phyloP scores from a whole-genome alignment of 225 moss, liverwort and hornwort species.

The Sphagnum tenellum region DNA sequence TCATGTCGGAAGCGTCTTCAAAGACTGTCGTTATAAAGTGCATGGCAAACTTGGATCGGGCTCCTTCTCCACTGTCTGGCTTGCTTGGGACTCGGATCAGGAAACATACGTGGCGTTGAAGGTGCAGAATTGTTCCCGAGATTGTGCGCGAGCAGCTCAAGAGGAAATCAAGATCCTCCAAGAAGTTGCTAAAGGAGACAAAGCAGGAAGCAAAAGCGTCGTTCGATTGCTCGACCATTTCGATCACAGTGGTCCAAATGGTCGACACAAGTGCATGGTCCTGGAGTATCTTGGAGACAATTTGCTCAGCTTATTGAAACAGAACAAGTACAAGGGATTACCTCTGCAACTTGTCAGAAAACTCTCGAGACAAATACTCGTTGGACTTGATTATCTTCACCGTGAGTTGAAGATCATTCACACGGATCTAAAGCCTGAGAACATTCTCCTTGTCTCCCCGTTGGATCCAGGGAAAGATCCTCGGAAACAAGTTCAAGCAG shows the following conservation, averaged over 20 bases:
- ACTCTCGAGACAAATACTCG: conserved; percentile 49
- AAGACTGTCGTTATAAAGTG: conserved; percentile 22
- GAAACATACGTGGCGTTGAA: conserved; percentile 27
- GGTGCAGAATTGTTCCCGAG: conserved; percentile 33
- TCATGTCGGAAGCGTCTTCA: conserved; percentile 14
- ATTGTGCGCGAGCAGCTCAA: conserved; percentile 22
- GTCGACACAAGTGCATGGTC: conserved; percentile 62
- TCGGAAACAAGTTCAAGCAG: neutral
- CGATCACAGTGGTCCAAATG: conserved; percentile 20
- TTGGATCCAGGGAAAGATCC: conserved; percentile 20
- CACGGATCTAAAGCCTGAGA: conserved; percentile 69
- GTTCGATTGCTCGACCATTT: conserved; percentile 43
- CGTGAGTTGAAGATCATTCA: conserved; percentile 67
- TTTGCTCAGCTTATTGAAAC: conserved; percentile 62
- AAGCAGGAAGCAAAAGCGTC: conserved; percentile 1
- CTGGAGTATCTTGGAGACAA: conserved; percentile 87
- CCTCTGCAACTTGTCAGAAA: conserved; percentile 45
- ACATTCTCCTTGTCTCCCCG: conserved; percentile 47
- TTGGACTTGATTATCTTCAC: conserved; percentile 62
- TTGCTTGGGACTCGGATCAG: conserved; percentile 20
- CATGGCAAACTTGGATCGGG: conserved; percentile 23
- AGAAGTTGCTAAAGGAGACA: conserved; percentile 8
- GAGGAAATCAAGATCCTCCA: conserved; percentile 39
- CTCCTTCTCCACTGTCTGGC: conserved; percentile 33
- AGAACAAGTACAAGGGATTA: conserved; percentile 60